Percentiles rank a stretch among this genome's conserved stretches.
phyloP scores from a whole-genome alignment of 768 basidiomycete genomes.

The Psilocybe cyanescens region DNA sequence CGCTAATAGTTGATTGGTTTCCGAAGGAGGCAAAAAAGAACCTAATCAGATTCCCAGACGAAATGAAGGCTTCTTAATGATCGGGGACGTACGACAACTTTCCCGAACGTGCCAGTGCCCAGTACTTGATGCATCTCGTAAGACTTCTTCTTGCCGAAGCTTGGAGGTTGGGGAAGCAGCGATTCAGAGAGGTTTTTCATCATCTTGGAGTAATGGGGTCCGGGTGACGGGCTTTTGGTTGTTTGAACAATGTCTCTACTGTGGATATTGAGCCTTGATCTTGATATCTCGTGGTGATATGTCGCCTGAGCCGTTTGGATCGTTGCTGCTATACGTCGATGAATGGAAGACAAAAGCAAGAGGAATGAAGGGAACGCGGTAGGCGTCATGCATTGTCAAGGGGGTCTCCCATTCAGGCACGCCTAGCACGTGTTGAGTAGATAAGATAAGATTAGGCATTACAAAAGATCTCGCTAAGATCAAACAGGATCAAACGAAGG shows the following conservation, averaged over 20 bases:
- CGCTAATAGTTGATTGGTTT: constrained; percentile 40
- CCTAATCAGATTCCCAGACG: constrained; percentile 1
- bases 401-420: neutral
- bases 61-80: constrained; percentile 4
- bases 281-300: neutral
- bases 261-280: neutral
- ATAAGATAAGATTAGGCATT: constrained; percentile 7
- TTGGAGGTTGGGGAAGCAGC: constrained; percentile 82
- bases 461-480: too few relatives aligned
- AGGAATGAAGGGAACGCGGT: neutral
- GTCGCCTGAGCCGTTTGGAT: neutral
- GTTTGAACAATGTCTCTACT: neutral
- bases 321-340: neutral
- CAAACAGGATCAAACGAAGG: too few relatives aligned
- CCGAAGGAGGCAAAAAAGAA: constrained; percentile 7
- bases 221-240: neutral
- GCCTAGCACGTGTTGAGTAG: neutral
- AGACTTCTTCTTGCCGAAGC: constrained; percentile 84
- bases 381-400: constrained; percentile 1
- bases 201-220: constrained; percentile 20
- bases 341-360: neutral
- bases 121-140: constrained; percentile 76
- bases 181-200: constrained; percentile 56
- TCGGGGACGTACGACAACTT: constrained; percentile 67
- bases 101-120: constrained; percentile 88